Base-by-base conservation (phyloP, 371 early-diverging fungal species). In the Blastocladiella emersonii region DNA sequence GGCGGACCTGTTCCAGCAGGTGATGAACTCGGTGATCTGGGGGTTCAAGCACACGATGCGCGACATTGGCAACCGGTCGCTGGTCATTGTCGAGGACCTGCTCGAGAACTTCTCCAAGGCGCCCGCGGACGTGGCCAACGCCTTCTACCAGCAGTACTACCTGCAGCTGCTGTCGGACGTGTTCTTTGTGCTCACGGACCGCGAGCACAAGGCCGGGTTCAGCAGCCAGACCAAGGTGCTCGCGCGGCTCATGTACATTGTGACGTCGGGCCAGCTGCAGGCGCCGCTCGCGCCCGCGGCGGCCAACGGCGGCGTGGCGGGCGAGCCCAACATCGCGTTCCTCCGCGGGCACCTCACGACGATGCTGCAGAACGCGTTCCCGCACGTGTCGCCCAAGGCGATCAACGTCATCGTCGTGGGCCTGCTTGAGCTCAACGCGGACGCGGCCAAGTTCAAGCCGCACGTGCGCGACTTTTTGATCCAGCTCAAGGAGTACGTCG, bases 21-120 rank as follows among this genome's bases (percentile, higher is more conserved):
- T 94, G 70, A 78, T 89, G 62, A 92, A 94, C 78, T 87, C 90
- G 66, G 83, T 96, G 63, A 89, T 95, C 30, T 97, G 97, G 96
- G 95, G 87, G n/a, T 92, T 97, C 80, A 98, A 97, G 78, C 98
- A 98, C 74, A 93, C 95, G 1, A 89, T 91, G 88, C 85, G 95
- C 65, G 98, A 98, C 70, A 93, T 98, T 73, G 88, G 93, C 59
- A 98, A 98, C 63, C 75, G 84, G 51, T 91, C 93, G 34, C 83
- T 98, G 57, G 78, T 74, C 27, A 94, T 93, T 59, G 85, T 89
- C 56, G 75, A 81, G 30, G 95, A 94, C 56, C 70, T 98, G 69
- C 77, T 98, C 66, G 85, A 79, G 64, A 92, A 94, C 71, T 82
- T 87, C 57, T 68, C 84, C 62, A 71, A 83, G 10, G 74, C 78